A percentile compares a stretch with the other conserved stretches of the same genome.
Conservation (phyloP, 768 basidiomycete species). For the Leccinum broughii region DNA sequence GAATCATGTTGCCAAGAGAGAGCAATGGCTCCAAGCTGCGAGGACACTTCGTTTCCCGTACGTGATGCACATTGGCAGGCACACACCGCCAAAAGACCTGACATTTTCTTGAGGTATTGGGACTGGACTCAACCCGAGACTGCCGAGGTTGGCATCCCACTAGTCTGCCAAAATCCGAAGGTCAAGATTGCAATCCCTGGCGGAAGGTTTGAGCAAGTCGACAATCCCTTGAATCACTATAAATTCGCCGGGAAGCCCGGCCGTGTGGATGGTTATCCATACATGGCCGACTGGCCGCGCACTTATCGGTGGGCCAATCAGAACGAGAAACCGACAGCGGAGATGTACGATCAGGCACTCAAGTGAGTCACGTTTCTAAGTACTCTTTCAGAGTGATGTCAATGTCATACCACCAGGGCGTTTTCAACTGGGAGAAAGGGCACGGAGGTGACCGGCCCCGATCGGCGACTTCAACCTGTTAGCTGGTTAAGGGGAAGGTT, state of each 20-base stretch:
- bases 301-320: constrained; percentile 19
- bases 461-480: not conserved
- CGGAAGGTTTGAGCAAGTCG: not conserved
- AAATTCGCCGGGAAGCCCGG: constrained; percentile 7
- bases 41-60: constrained; percentile 20
- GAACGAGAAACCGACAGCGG: not conserved
- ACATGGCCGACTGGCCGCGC: constrained; percentile 10
- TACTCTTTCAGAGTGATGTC: no score
- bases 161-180: not conserved
- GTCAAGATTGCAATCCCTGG: constrained; percentile 1
- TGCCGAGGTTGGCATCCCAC: constrained; percentile 6
- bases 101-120: constrained; percentile 15
- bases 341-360: constrained; percentile 13
- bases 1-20: not conserved
- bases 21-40: constrained; percentile 16
- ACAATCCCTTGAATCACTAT: constrained; percentile 20
- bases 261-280: not conserved
- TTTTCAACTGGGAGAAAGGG: constrained; percentile 1
- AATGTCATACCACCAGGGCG: constrained; percentile 2
- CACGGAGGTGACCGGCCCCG: no score
- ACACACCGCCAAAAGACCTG: not conserved
- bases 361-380: constrained; percentile 5
- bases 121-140: constrained; percentile 13
- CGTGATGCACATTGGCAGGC: not conserved
- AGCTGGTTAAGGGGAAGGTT: not conserved